Evolutionary conservation across 208 protist species (phyloP).

Genomic region (Strigomonas culicis): DNA sequence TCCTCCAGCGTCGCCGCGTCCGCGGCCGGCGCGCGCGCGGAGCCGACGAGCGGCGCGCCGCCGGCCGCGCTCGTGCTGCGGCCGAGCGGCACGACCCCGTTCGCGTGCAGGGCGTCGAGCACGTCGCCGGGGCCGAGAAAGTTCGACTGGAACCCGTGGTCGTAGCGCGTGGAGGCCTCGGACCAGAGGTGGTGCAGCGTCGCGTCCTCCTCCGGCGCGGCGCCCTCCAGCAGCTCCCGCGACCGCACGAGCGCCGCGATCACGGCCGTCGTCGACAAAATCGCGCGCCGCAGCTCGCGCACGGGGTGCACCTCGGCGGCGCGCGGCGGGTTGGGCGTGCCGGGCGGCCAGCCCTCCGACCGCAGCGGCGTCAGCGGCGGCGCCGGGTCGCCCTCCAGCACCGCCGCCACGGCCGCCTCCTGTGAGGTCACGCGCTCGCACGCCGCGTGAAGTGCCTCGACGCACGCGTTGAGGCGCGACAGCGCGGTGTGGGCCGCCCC

Average conservation of each 20-base stretch:
- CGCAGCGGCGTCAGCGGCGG: no score
- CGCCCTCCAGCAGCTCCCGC: no score
- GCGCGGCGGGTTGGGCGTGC: no score
- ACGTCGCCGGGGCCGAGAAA: conserved; percentile 1
- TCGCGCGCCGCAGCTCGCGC: background rate
- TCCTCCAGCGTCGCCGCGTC: conserved; percentile 18
- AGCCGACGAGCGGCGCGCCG: background rate
- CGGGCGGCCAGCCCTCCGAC: no score
- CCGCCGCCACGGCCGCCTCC: conserved; percentile 20
- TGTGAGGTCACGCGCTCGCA: conserved; percentile 28
- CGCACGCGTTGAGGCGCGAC: conserved; percentile 37
- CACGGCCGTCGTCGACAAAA: background rate
- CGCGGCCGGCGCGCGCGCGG: background rate
- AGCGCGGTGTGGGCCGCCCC: conserved; percentile 41
- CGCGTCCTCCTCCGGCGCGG: no score
- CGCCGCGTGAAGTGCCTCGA: conserved; percentile 29
- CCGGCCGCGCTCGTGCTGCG: background rate
- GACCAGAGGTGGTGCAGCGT: no score
- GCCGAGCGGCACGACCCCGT: no score
- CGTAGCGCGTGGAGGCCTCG: no score
- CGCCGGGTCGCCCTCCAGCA: conserved; percentile 4
- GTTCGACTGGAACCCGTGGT: no score
- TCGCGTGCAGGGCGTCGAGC: background rate
- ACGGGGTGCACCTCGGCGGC: background rate
- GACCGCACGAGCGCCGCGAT: background rate